phyloP scores from a whole-genome alignment of 2,329 filamentous ascomycete genomes.

The Arthrocladium fulminans region DNA sequence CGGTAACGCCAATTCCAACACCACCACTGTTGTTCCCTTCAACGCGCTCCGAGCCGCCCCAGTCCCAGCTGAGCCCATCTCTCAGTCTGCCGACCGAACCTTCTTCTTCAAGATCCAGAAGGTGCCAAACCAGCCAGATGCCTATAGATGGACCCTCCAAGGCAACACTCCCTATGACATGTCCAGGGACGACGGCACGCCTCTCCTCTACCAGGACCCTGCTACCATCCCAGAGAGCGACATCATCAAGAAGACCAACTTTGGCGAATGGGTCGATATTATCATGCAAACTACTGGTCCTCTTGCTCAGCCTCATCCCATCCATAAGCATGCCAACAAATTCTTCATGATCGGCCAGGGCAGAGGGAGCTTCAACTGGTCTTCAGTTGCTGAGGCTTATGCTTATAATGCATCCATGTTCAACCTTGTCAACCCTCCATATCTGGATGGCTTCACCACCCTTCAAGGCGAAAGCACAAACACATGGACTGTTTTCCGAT shows the following conservation, averaged over 20 bases:
- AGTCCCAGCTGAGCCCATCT: conserved; percentile 40
- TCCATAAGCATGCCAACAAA: conserved; percentile 58
- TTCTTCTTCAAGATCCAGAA: conserved; percentile 30
- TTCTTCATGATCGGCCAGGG: conserved; percentile 50
- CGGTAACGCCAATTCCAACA: conserved; percentile 32
- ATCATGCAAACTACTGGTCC: conserved; percentile 39
- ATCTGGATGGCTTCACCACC: conserved; percentile 43
- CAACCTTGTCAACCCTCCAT: conserved; percentile 49
- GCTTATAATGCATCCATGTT: conserved; percentile 40
- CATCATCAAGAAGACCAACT: conserved; percentile 41
- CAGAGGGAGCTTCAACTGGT: conserved; percentile 43
- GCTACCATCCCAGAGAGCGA: conserved; percentile 33
- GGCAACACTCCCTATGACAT: conserved; percentile 33
- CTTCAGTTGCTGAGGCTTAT: conserved; percentile 41
- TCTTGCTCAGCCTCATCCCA: conserved; percentile 49
- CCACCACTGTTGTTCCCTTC: conserved; percentile 36
- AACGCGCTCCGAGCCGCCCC: conserved; percentile 36
- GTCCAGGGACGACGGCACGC: conserved; percentile 31
- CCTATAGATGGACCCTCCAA: conserved; percentile 49
- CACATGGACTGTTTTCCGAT: conserved; percentile 45
- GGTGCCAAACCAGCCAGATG: conserved; percentile 27
- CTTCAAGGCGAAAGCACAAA: conserved; percentile 25
- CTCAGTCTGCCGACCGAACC: conserved; percentile 38
- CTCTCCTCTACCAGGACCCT: conserved; percentile 41
- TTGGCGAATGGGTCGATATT: conserved; percentile 49